A percentile compares a stretch with the other conserved stretches of the same genome.
Evolutionary conservation across 1,284 basidiomycete species (phyloP).

Genomic region (Tilletia indica): DNA sequence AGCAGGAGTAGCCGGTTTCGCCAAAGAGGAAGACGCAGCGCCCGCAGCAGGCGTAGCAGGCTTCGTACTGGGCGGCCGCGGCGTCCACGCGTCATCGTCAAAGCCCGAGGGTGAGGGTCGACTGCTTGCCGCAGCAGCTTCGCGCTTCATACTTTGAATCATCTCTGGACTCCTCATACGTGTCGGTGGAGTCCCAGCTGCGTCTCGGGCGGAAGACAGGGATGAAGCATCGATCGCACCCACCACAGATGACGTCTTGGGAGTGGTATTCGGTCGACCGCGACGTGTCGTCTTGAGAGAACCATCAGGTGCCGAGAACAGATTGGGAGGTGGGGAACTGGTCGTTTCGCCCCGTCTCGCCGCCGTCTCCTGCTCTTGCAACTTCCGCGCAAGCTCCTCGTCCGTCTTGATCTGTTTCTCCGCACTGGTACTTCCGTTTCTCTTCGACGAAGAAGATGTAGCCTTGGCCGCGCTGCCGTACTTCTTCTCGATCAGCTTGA

Average conservation of each 20-base stretch:
- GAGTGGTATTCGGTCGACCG: slow-evolving; percentile 77
- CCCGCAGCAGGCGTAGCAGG: slow-evolving; percentile 61
- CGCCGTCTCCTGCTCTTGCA: slow-evolving; percentile 76
- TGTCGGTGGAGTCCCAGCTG: slow-evolving; percentile 27
- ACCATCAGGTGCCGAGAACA: slow-evolving; percentile 84
- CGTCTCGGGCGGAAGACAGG: not conserved
- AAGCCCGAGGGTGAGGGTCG: slow-evolving; percentile 66
- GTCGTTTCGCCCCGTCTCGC: slow-evolving; percentile 37
- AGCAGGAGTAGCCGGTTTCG: slow-evolving; percentile 48
- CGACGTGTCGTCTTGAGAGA: slow-evolving; percentile 76
- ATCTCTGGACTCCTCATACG: slow-evolving; percentile 39
- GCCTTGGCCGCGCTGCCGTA: slow-evolving; percentile 27
- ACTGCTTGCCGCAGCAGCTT: not conserved
- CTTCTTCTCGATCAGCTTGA: slow-evolving; percentile 62
- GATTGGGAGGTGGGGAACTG: slow-evolving; percentile 66
- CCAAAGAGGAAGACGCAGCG: not conserved
- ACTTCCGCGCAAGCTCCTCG: slow-evolving; percentile 74
- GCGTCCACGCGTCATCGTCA: slow-evolving; percentile 97
- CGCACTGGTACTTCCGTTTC: slow-evolving; percentile 31
- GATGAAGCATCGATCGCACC: slow-evolving; percentile 51
- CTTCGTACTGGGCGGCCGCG: slow-evolving; percentile 74
- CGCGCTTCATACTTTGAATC: slow-evolving; percentile 16
- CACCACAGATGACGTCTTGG: slow-evolving; percentile 57
- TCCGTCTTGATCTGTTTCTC: slow-evolving; percentile 62
- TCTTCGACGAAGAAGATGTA: too few relatives aligned